Evolutionary conservation across 2,329 filamentous ascomycete genomes (phyloP).

Genomic region (Neofusicoccum laricinum): DNA sequence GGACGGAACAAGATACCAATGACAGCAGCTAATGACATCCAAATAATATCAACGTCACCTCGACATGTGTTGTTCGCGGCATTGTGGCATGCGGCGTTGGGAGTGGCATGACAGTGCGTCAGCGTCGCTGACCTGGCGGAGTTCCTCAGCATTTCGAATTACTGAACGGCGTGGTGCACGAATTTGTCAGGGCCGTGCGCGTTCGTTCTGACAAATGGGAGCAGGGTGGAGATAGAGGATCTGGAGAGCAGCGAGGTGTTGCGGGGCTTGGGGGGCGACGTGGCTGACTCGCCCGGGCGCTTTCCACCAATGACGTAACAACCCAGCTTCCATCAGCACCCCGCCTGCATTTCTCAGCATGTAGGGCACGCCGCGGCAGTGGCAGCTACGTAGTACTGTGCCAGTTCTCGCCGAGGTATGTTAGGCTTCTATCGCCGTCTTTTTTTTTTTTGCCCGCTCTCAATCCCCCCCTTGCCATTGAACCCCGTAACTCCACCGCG

Average conservation of each 20-base stretch:
- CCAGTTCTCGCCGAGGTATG: not conserved
- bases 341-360: slow-evolving; percentile 1
- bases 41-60: too few relatives aligned
- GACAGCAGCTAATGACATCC: too few relatives aligned
- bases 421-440: not conserved
- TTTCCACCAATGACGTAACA: not conserved
- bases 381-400: not conserved
- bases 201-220: not conserved
- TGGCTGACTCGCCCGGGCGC: not conserved
- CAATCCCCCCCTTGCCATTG: not conserved
- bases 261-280: not conserved
- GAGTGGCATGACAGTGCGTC: too few relatives aligned
- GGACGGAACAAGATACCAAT: too few relatives aligned
- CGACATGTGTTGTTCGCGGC: too few relatives aligned
- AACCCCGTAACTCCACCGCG: not conserved
- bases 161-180: not conserved
- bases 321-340: not conserved
- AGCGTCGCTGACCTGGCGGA: too few relatives aligned
- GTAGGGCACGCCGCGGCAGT: not conserved
- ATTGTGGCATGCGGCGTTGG: too few relatives aligned
- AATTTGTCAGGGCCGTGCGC: too few relatives aligned
- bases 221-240: not conserved
- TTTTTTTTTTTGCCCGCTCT: not conserved
- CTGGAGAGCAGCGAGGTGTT: not conserved
- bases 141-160: not conserved